phyloP scores from a whole-genome alignment of 257 asterid genomes.

The Nicotiana benthamiana region DNA sequence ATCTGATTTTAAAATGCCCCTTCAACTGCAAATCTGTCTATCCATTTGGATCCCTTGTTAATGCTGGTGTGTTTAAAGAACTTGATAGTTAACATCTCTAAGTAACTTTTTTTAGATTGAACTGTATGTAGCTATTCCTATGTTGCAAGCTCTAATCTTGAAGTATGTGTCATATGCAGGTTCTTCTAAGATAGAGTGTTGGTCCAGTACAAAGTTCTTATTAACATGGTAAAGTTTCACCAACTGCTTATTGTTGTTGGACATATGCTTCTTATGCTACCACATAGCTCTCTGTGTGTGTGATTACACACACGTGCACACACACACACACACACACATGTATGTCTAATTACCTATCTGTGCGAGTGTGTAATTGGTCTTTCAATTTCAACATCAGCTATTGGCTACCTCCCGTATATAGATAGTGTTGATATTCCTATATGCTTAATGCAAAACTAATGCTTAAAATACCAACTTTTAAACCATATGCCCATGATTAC shows the following conservation, averaged over 20 bases:
- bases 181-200: not conserved
- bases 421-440: not conserved
- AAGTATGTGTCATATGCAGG: not conserved
- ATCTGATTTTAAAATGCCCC: not conserved
- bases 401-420: not conserved
- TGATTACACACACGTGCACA: not conserved
- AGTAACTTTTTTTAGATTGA: not conserved
- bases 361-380: not conserved
- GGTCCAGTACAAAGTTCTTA: not conserved
- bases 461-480: not conserved
- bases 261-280: not conserved
- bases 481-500: not conserved
- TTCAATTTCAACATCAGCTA: not conserved
- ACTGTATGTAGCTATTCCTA: not conserved
- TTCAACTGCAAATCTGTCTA: not conserved
- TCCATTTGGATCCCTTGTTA: not conserved
- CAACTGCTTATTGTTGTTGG: slow-evolving; percentile 1
- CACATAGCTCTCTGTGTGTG: not conserved
- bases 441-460: not conserved
- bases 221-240: slow-evolving; percentile 11
- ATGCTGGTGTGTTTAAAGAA: not conserved
- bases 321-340: not conserved
- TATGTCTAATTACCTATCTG: not conserved
- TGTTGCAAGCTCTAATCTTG: not conserved
- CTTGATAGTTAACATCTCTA: not conserved